These are phyloP conservation scores for Artomyces pyxidatus DNA, from an alignment of 768 basidiomycete species.

Conservation along the genomic window DNA sequence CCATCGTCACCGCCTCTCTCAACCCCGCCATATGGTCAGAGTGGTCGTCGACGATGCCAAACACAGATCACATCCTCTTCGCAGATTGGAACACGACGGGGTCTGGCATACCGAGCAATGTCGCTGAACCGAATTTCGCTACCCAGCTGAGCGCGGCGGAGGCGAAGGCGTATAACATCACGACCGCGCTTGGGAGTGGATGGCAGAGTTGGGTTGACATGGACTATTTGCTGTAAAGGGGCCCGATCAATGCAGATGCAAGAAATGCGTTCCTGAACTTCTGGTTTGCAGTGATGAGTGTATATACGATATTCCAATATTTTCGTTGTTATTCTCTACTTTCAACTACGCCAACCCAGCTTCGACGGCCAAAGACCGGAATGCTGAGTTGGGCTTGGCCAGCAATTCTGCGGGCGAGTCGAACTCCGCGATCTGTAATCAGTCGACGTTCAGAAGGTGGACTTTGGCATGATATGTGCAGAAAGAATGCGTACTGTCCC, in stretches of 20 bases:
- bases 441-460: neutral
- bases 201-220: conserved; percentile 1
- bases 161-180: neutral
- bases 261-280: too few species aligned
- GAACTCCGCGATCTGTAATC: conserved; percentile 59
- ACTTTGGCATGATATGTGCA: neutral
- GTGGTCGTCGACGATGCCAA: conserved; percentile 31
- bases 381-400: conserved; percentile 44
- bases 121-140: conserved; percentile 2
- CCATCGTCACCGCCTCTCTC: conserved; percentile 31
- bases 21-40: conserved; percentile 38
- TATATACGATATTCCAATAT: too few species aligned
- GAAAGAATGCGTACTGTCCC: conserved; percentile 51
- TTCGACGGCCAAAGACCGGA: conserved; percentile 57
- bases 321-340: too few species aligned
- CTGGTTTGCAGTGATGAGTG: too few species aligned
- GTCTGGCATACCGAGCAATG: conserved; percentile 3
- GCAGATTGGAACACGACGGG: conserved; percentile 18
- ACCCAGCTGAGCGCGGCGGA: neutral
- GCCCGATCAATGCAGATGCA: too few species aligned
- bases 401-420: conserved; percentile 64
- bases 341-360: conserved; percentile 45
- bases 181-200: neutral
- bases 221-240: conserved; percentile 1
- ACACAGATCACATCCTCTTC: conserved; percentile 36